Percentiles rank a stretch among this genome's conserved stretches.
phyloP scores from a whole-genome alignment of 75 land plant species.

The Ceratopteris richardii region DNA sequence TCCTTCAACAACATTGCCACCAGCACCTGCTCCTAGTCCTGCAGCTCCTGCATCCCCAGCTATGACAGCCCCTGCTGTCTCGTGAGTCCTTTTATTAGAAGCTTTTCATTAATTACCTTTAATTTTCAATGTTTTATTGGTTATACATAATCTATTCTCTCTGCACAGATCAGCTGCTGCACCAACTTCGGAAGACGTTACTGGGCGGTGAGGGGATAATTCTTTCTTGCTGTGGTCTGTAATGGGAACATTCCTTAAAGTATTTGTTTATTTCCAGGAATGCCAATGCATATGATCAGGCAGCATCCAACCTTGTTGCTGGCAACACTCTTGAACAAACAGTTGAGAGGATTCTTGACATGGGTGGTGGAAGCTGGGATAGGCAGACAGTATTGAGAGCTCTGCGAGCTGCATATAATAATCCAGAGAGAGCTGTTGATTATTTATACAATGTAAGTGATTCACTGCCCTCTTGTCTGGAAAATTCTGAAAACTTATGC shows the following conservation, averaged over 20 bases:
- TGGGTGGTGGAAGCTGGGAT: constrained; percentile 99
- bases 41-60: constrained; percentile 17
- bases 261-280: neutral
- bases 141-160: neutral
- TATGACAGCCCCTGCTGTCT: constrained; percentile 21
- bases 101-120: too few relatives aligned
- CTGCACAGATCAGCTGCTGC: neutral
- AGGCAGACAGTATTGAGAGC: constrained; percentile 77
- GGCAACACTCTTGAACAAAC: constrained; percentile 64
- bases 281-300: constrained; percentile 46
- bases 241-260: neutral
- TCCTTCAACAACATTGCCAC: constrained; percentile 6
- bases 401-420: constrained; percentile 90
- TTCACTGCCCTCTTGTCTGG: constrained; percentile 5
- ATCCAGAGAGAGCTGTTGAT: constrained; percentile 97
- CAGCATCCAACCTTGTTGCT: constrained; percentile 84
- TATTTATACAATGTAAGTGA: constrained; percentile 76
- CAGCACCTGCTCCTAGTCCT: constrained; percentile 3
- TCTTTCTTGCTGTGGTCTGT: neutral
- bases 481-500: too few relatives aligned
- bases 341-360: constrained; percentile 78
- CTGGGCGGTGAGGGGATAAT: neutral
- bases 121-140: too few relatives aligned
- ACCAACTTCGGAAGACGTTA: neutral
- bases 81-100: too few relatives aligned